Conservation (phyloP, 768 basidiomycete genomes). For the Serendipita sp. region DNA sequence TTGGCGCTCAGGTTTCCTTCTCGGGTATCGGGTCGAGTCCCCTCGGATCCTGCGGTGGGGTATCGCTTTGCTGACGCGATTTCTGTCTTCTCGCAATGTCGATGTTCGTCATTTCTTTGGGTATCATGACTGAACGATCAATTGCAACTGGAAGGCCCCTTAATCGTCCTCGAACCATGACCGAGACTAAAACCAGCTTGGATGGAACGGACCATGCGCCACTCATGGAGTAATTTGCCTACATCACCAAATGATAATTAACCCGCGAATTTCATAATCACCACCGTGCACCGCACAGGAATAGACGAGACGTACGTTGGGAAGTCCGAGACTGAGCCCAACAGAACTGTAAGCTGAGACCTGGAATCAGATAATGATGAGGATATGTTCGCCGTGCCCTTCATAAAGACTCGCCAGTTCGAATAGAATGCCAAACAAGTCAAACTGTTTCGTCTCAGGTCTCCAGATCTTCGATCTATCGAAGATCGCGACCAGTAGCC, state of each 20-base stretch:
- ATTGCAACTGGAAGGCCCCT: slow-evolving; percentile 78
- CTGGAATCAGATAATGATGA: background rate
- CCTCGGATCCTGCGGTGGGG: no score
- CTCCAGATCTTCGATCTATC: background rate
- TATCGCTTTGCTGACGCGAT: no score
- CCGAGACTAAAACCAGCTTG: slow-evolving; percentile 68
- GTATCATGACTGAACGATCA: slow-evolving; percentile 76
- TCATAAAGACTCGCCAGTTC: slow-evolving; percentile 36
- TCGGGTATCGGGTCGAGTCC: no score
- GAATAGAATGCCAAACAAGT: slow-evolving; percentile 33
- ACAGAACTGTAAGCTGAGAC: slow-evolving; percentile 71
- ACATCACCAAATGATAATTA: slow-evolving; percentile 12
- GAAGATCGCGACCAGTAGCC: slow-evolving; percentile 37
- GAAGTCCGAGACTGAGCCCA: slow-evolving; percentile 77
- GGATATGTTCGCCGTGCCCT: background rate
- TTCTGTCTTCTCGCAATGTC: no score
- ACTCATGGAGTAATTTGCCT: slow-evolving; percentile 70
- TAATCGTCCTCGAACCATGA: slow-evolving; percentile 91
- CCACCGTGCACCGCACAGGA: background rate
- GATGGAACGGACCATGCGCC: slow-evolving; percentile 67
- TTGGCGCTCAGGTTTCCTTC: no score
- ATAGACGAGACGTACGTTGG: slow-evolving; percentile 36
- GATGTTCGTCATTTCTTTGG: slow-evolving; percentile 30
- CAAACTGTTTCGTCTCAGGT: background rate
- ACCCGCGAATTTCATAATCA: no score